Conservation (phyloP, 495 filamentous ascomycete species). For the Rusavskia elegans region DNA sequence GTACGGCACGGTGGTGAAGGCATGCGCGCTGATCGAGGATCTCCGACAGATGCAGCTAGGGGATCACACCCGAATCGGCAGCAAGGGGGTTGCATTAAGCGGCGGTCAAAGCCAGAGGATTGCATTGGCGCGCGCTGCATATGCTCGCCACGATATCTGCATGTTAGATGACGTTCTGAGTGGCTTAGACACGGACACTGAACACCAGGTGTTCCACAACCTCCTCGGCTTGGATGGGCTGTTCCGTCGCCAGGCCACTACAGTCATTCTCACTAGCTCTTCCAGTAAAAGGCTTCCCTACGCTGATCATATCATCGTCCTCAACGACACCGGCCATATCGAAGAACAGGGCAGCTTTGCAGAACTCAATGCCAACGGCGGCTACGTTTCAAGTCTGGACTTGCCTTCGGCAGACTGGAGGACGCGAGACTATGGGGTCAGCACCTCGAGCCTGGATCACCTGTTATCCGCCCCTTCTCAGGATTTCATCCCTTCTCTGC, state of each 20-base stretch:
- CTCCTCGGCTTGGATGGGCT: conserved; percentile 40
- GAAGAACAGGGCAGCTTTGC: conserved; percentile 36
- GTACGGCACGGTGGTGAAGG: conserved; percentile 47
- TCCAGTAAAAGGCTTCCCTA: conserved; percentile 31
- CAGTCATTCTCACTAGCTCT: conserved; percentile 36
- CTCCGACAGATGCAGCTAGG: conserved; percentile 36
- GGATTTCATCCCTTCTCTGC: not conserved
- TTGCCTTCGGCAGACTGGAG: conserved; percentile 11
- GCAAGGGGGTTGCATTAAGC: conserved; percentile 46
- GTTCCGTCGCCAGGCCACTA: conserved; percentile 29
- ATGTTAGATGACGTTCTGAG: conserved; percentile 46
- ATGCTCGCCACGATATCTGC: conserved; percentile 35
- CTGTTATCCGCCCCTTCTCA: not conserved
- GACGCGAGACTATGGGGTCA: not conserved
- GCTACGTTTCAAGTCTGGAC: conserved; percentile 34
- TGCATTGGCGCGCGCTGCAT: conserved; percentile 41
- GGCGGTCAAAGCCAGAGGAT: conserved; percentile 55
- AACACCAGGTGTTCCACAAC: conserved; percentile 40
- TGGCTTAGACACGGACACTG: conserved; percentile 43
- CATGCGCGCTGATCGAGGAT: conserved; percentile 44
- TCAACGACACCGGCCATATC: conserved; percentile 28
- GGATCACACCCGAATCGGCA: conserved; percentile 45
- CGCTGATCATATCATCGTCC: conserved; percentile 35
- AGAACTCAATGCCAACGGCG: conserved; percentile 25
- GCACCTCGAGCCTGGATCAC: not conserved